These are phyloP conservation scores for Venturia aucupariae DNA, from an alignment of 2,329 filamentous ascomycete species.

Conservation along the genomic window DNA sequence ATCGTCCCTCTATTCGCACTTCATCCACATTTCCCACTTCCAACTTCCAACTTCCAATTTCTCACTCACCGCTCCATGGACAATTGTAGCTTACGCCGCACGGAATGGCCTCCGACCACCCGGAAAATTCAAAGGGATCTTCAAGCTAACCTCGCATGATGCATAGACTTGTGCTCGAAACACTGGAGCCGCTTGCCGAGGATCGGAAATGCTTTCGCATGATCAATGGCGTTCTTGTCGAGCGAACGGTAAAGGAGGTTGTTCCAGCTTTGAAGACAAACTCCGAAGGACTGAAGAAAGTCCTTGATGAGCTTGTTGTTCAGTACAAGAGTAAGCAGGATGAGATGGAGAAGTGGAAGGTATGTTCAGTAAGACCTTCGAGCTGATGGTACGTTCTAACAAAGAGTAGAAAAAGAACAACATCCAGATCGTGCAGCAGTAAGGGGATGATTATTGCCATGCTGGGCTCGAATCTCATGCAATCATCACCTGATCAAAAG, in stretches of 20 bases:
- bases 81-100: not conserved
- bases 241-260: constrained; percentile 88
- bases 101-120: not conserved
- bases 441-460: constrained; percentile 17
- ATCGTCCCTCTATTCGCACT: not conserved
- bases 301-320: constrained; percentile 88
- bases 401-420: constrained; percentile 73
- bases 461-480: not conserved
- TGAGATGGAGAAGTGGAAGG: constrained; percentile 98
- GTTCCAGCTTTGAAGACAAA: constrained; percentile 87
- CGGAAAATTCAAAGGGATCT: not conserved
- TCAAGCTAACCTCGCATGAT: not conserved
- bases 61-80: constrained; percentile 2
- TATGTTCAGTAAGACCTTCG: constrained; percentile 33
- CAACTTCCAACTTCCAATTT: no score
- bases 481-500: constrained; percentile 7
- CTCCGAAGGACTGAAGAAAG: constrained; percentile 85
- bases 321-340: constrained; percentile 93
- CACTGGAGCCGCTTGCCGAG: constrained; percentile 67
- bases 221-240: constrained; percentile 93
- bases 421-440: constrained; percentile 75
- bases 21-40: not conserved
- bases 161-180: constrained; percentile 82
- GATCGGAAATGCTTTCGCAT: constrained; percentile 97
- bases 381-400: constrained; percentile 15